A percentile compares a stretch with the other conserved stretches of the same genome.
These are phyloP conservation scores for Pyracantha coccinea DNA, from an alignment of 331 rosid genomes.

Conservation along the genomic window DNA sequence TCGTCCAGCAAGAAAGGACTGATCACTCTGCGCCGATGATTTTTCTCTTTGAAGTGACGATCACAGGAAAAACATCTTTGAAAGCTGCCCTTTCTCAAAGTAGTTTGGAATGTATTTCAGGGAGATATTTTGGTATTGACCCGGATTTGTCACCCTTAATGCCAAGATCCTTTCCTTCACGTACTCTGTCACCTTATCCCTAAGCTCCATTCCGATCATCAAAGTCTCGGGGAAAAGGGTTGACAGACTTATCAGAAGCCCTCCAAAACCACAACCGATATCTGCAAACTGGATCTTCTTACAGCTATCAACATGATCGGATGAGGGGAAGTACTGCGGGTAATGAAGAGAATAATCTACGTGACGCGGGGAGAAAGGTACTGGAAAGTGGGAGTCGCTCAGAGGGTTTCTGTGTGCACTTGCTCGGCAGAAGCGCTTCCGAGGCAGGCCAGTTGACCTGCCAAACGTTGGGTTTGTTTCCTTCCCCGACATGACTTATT, in stretches of 20 bases:
- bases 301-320: conserved; percentile 32
- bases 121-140: conserved; percentile 82
- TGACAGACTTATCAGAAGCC: conserved; percentile 79
- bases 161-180: conserved; percentile 90
- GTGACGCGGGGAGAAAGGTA: conserved; percentile 64
- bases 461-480: conserved; percentile 47
- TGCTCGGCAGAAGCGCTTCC: conserved; percentile 96
- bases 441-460: conserved; percentile 87
- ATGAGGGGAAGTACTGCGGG: conserved; percentile 46
- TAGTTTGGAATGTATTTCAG: conserved; percentile 92
- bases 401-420: conserved; percentile 94
- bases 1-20: conserved; percentile 83
- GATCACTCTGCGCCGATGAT: conserved; percentile 83
- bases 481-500: conserved; percentile 43
- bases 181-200: conserved; percentile 87
- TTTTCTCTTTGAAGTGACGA: conserved; percentile 99
- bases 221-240: conserved; percentile 71
- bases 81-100: conserved; percentile 78
- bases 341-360: conserved; percentile 74
- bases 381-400: conserved; percentile 91
- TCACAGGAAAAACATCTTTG: conserved; percentile 93
- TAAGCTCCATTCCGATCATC: conserved; percentile 97
- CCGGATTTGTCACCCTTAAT: conserved; percentile 53
- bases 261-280: conserved; percentile 95
- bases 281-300: conserved; percentile 80